Evolutionary conservation across 2,329 filamentous ascomycete genomes (phyloP), one percentile per base, ranked within the genome.

Genomic region (Tolypocladium cylindrosporum): DNA sequence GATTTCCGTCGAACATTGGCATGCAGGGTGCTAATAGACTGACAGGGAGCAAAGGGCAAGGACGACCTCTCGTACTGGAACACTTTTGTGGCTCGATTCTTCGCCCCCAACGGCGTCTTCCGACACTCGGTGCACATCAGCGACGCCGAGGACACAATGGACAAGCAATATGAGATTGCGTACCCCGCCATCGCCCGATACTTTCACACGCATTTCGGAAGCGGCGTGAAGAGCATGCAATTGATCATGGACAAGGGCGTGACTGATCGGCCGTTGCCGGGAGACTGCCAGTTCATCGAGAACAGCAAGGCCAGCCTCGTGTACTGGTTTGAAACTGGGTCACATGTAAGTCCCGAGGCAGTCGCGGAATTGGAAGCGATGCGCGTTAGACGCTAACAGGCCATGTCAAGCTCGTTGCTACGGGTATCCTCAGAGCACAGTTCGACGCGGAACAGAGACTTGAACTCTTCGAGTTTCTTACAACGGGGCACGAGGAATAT

Each of bases 191-290:
- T 99, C 52, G 85, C 93, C 40, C 86, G 93, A 66, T 97, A 94
- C 72, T 97, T 96, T 70, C 85, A 89, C 66, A 92, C 90, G 0
- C 88, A 96, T 66, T 97, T 94, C 69, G 87, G 88, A 58, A 93
- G 90, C 60, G 92, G 91, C 8, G 86, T 97, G 57, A 88, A 84
- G 64, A 90, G 86, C 57, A 90, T 97, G 65, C 91, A 96, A 70
- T 82, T 97, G 69, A 84, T 91, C 27, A 81, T 96, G 66, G 91
- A 96, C 65, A 86, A 84, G 66, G 78, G 78, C 2, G 78, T 75
- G 1, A 73, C 73, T 0, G 84, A 87, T 62, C 78, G 77, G 55
- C 74, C 78, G 11, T 71, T 89, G 41, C 77, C 81, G 1, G 83
- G 81, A 58, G 85, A 87, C 54, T 84, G 84, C 52, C 85, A 89